These are phyloP conservation scores for Brasenia schreberi DNA, from an alignment of 164 flowering plant species.

Conservation along the genomic window DNA sequence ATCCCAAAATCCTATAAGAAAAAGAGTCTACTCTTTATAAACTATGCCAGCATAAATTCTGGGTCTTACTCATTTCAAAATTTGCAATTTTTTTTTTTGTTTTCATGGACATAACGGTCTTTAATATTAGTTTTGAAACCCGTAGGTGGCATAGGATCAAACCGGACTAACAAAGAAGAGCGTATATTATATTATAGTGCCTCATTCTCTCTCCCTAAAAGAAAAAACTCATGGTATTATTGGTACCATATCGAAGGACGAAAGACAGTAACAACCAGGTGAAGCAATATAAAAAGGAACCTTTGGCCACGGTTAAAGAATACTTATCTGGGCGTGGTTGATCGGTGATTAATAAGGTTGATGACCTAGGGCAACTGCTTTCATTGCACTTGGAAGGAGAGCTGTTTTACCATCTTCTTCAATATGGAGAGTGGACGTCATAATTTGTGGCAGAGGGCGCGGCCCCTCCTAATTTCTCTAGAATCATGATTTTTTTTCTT, in stretches of 20 bases:
- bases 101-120: too few relatives aligned
- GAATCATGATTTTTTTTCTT: neutral
- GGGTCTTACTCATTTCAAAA: too few relatives aligned
- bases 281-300: neutral
- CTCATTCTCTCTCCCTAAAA: too few relatives aligned
- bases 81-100: too few relatives aligned
- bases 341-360: neutral
- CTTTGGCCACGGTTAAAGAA: neutral
- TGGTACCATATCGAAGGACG: neutral
- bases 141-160: too few relatives aligned
- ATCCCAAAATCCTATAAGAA: too few relatives aligned
- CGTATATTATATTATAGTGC: too few relatives aligned
- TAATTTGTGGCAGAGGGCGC: slow-evolving; percentile 2
- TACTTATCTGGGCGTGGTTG: neutral
- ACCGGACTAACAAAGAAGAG: too few relatives aligned
- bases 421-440: slow-evolving; percentile 7
- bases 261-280: neutral
- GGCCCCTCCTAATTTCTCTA: neutral
- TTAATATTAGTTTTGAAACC: too few relatives aligned
- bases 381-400: slow-evolving; percentile 3
- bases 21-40: too few relatives aligned
- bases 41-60: too few relatives aligned
- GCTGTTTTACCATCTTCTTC: slow-evolving; percentile 1
- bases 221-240: too few relatives aligned
- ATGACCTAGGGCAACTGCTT: neutral